phyloP scores from a whole-genome alignment of 1,139 yeast species.

The Candida tunisiensis region DNA sequence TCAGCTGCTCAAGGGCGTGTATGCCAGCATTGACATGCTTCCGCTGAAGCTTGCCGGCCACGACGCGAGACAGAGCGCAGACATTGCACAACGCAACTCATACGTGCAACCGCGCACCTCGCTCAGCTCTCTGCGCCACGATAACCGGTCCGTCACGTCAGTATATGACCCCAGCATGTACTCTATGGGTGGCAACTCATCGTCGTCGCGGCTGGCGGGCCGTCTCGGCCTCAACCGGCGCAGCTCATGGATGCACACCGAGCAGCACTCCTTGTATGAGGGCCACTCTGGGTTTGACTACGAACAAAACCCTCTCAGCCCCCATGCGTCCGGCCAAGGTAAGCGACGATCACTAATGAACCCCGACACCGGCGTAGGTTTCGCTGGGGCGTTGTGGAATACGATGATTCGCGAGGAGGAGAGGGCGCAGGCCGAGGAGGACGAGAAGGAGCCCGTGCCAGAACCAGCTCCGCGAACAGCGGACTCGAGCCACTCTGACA shows the following conservation, averaged over 20 bases:
- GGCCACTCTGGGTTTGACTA: constrained; percentile 7
- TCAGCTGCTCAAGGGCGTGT: constrained; percentile 11
- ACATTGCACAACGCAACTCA: neutral
- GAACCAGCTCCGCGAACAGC: too few species aligned
- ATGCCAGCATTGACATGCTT: constrained; percentile 12
- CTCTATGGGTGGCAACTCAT: constrained; percentile 2
- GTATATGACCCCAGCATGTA: constrained; percentile 1
- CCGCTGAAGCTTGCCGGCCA: constrained; percentile 12
- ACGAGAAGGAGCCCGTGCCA: too few species aligned
- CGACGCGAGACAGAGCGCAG: neutral
- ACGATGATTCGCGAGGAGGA: constrained; percentile 15
- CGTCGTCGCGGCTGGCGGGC: constrained; percentile 6
- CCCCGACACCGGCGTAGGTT: constrained; percentile 10
- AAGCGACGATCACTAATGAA: constrained; percentile 1
- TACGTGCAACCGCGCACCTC: neutral
- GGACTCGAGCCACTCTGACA: neutral
- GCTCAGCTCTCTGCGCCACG: neutral
- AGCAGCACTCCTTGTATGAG: constrained; percentile 11
- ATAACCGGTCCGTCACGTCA: neutral
- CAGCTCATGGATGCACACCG: constrained; percentile 10
- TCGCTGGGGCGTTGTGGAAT: constrained; percentile 15
- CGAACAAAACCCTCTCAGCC: neutral
- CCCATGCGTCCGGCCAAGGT: constrained; percentile 1
- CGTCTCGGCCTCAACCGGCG: constrained; percentile 7
- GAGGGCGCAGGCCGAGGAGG: constrained; percentile 1